Base-by-base conservation (phyloP, 2,329 filamentous ascomycete genomes). In the Coniochaeta sp. region DNA sequence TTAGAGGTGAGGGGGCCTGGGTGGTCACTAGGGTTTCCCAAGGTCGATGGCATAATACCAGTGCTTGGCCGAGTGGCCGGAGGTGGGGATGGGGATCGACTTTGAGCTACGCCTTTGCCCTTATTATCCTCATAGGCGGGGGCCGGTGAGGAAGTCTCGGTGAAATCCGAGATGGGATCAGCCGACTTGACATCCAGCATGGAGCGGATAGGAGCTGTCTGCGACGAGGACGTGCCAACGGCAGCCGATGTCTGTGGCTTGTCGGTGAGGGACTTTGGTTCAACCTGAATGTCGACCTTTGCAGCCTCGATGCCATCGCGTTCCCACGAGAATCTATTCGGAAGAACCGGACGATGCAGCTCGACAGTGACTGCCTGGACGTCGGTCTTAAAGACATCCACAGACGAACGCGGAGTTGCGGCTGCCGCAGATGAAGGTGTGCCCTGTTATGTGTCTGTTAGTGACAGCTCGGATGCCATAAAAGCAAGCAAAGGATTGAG, bases 261-360 rank as follows among this genome's bases (percentile, higher is more conserved):
- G 17, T 36, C 54, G 2, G n/a, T 10, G 2, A 56, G 22, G 22
- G 34, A 56, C 30, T 56, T 56, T 8, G 54, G 54, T n/a, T 56
- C 54, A 4, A 17, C 54, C n/a, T 34, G 28, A 22, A 52, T 28
- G 22, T 52, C 47, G 4, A 52, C 24, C 47, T 34, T 56, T 5
- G 54, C 32, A 5, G 54, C 54, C 30, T 56, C 30, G 6, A 28
- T 14, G 3, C 34, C 34, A 34, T 38, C 54, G 17, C 54, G 54
- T 28, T 56, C 54, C 54, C 54, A 56, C 17, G 54, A 56, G n/a
- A 56, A 56, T n/a, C 54, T 56, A 38, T 34, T 56, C 9, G 30
- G 10, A 4, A 56, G 54, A 52, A 52, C 47, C 4, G 47, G 47
- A 17, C 47, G 47, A 30, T 52, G 47, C 17, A 52, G 47, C 24